Evolutionary conservation across 148 eudicot species (phyloP), one percentile per base, ranked within the genome.

Genomic region (Cornus suecica): DNA sequence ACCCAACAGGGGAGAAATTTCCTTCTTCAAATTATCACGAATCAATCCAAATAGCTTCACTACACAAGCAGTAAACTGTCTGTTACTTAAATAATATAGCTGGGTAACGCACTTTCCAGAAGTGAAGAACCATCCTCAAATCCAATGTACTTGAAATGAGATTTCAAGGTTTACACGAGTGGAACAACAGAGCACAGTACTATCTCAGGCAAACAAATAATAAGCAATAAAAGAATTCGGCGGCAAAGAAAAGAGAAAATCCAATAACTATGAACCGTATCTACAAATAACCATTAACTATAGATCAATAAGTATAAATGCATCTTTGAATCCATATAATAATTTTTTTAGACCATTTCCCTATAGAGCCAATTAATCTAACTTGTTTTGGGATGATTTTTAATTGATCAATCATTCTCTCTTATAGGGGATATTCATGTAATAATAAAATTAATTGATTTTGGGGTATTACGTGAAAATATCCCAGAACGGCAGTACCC

Each of bases 1-100:
- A 42, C 84, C 83, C 85, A 96, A 80, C 70, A 96, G 79, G 18
- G 98, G 99, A 70, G 94, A 78, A 80, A 96, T 91, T 90, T 96
- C 98, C 77, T 96, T 96, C 92, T 96, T 96, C 92, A 96, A 67
- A 87, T 96, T 93, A 83, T 96, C 99, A 69, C 99, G 97, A 77
- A 93, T 91, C 83, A 91, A 79, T 56, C 99, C 99, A 85, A 96
- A 96, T 41, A 96, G 88, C 87, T 96, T 96, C 84, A 93, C 99
- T 71, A 96, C 97, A 42, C 91, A 90, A 66, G 99, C 98, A 48
- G 99, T 96, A 68, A 96, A 83, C 75, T 96, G 99, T 78, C n/a
- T 96, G 99, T 84, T n/a, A n/a, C n/a, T 96, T 96, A 77, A 96
- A 96, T 74, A 96, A 75, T 73, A 96, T 84, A 41, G 99, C 98